Conservation (phyloP, 2,329 filamentous ascomycete genomes). For the Microcyclosporella mali region DNA sequence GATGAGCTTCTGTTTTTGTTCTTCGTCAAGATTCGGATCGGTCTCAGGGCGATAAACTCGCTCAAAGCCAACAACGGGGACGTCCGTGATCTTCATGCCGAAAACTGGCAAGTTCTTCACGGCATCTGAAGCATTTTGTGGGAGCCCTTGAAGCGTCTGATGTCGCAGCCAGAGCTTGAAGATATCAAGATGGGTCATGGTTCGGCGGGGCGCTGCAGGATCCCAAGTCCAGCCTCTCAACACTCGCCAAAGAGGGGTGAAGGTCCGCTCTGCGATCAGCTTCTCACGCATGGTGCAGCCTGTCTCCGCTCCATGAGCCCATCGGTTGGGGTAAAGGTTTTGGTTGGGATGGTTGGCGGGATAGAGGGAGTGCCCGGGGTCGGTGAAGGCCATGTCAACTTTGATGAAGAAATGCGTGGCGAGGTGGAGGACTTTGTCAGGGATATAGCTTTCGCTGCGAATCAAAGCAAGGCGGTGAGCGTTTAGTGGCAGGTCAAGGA, state of each 20-base stretch:
- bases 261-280: conserved; percentile 35
- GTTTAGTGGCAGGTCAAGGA: conserved; percentile 61
- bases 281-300: conserved; percentile 47
- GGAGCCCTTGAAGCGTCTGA: conserved; percentile 39
- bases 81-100: conserved; percentile 42
- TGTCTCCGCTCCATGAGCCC: conserved; percentile 20
- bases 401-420: conserved; percentile 64
- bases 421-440: conserved; percentile 54
- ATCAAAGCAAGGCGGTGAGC: conserved; percentile 50
- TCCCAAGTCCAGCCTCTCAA: conserved; percentile 53
- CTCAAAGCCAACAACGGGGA: conserved; percentile 9
- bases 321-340: conserved; percentile 4
- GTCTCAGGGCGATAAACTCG: conserved; percentile 5
- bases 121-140: conserved; percentile 18
- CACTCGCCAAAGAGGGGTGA: conserved; percentile 48
- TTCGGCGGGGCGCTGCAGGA: conserved; percentile 11
- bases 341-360: conserved; percentile 11
- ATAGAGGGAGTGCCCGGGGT: conserved; percentile 45
- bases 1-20: conserved; percentile 4
- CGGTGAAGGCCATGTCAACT: conserved; percentile 62
- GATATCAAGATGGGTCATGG: conserved; percentile 43
- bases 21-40: conserved; percentile 4
- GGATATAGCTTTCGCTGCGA: conserved; percentile 49
- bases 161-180: conserved; percentile 55
- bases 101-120: conserved; percentile 35